Base-by-base conservation (phyloP, 768 basidiomycete species). In the Hortiboletus flavorubellus region DNA sequence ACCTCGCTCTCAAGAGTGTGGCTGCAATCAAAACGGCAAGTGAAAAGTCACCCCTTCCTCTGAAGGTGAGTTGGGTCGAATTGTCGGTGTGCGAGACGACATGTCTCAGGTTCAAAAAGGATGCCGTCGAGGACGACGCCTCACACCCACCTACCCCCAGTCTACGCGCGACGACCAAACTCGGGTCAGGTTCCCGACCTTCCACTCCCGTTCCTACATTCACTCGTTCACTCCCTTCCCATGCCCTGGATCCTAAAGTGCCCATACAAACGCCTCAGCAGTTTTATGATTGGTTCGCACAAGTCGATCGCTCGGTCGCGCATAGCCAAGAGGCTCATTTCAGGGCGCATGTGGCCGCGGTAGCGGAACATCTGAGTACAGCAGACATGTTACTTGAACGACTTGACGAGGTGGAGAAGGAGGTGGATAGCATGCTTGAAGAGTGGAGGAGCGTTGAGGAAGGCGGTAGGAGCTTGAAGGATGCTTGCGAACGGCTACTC, bases 281-380 rank as follows among this genome's bases (percentile, higher is more conserved):
- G 61, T 96, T 99, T 72, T 93, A 95, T 67, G 96, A 98, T 73
- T 97, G 94, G 88, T 96, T 94, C 70, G 79, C 91, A 4, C 78
- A 89, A 39, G 85, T 99, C 50, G 94, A 97, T 60, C 80, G 89
- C 15, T 89, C 89, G 3, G 91, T 97, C 37, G 89, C 93, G 8
- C 93, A 93, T 64, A 90, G 90, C 55, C 96, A 98, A 65, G 96
- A 98, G 65, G 85, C 92, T 6, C 88, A 94, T 67, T 98, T 97
- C 69, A 81, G 92, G 26, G 84, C 86, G 1, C 91, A 98, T 70
- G 81, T 95, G 18, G 83, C 83, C 11, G 83, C 82, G 57, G 82
- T 98, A 14, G 77, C 83, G 4, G 82, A 82, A 34, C 89, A 97
- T 67, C 73, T 96, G 30, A 80, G 79, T 18, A 87, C 85, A 12